Evolutionary conservation across 768 basidiomycete genomes (phyloP), one percentile per base, ranked within the genome.

Genomic region (Kwoniella botswanensis): DNA sequence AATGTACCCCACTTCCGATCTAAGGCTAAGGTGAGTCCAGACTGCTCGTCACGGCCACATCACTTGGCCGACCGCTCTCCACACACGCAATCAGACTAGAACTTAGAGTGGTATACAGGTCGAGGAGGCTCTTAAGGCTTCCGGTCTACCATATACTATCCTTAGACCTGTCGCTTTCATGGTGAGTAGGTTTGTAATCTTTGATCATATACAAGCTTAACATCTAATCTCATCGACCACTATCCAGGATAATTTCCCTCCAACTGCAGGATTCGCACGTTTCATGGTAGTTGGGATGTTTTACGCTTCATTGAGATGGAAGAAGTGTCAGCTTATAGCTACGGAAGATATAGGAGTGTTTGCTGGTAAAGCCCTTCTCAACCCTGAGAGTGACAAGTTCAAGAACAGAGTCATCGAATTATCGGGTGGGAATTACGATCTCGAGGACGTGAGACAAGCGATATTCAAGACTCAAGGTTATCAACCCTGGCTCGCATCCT

Each of bases 51-150:
- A 35, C 35, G 35, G 35, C 35, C 0, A 35, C 35, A 35, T 9
- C 1, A 35, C 35, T 35, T 9, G 35, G 35, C 35, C 35, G 35
- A 5, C 7, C 1, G 5, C 7, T 35, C 35, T 35, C 29, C 35
- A 35, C 6, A 6, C 35, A 1, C 35, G 35, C 35, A 35, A 35
- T 29, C 26, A 35, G 35, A 35, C 35, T 35, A 35, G 35, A 35
- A 35, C 35, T 35, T 35, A 35, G 0, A 35, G 1, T 35, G 35
- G 35, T 35, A 35, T 42, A 18, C 83, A 82, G 63, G 76, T 84
- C 41, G 84, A 86, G 72, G 81, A 85, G 63, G 82, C 85, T 43
- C 82, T 86, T 10, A 78, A 84, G 55, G 83, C 84, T 56, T 83
- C 83, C 17, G 82, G 84, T 24, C 43, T 85, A 54, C 71, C 78